Evolutionary conservation across 2,329 filamentous ascomycete genomes (phyloP).

Genomic region (Colletotrichum incanum): DNA sequence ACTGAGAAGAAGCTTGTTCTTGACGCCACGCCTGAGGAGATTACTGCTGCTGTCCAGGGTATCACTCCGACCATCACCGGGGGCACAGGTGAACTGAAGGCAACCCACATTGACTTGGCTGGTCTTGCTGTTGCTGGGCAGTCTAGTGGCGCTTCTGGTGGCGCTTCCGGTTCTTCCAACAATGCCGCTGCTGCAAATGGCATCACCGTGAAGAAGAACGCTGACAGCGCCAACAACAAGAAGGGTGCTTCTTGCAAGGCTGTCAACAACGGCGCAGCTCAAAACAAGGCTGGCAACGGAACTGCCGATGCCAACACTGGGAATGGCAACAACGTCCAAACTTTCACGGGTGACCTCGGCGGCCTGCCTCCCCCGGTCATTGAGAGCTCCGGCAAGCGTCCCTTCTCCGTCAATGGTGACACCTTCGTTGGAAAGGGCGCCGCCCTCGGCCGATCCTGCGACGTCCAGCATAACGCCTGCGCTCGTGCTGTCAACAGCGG

Average conservation of each 20-base stretch:
- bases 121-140: constrained; percentile 45
- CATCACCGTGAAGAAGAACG: neutral
- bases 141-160: constrained; percentile 26
- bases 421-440: constrained; percentile 66
- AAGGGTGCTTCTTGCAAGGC: constrained; percentile 21
- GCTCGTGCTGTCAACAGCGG: constrained; percentile 65
- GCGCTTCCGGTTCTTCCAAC: constrained; percentile 12
- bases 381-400: constrained; percentile 54
- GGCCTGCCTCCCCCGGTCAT: constrained; percentile 60
- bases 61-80: constrained; percentile 51
- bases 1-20: constrained; percentile 68
- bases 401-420: constrained; percentile 68
- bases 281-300: constrained; percentile 26
- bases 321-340: constrained; percentile 58
- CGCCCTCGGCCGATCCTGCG: constrained; percentile 64
- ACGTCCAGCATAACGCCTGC: constrained; percentile 67
- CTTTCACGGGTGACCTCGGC: constrained; percentile 61
- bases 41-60: constrained; percentile 62
- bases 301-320: constrained; percentile 41
- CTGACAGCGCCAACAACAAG: neutral
- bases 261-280: constrained; percentile 23
- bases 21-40: constrained; percentile 69
- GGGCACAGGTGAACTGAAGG: constrained; percentile 51
- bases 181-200: constrained; percentile 20
- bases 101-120: constrained; percentile 47